These are phyloP conservation scores for Borealophlyctis nickersoniae DNA, from an alignment of 192 early-diverging fungal genomes.

Conservation along the genomic window DNA sequence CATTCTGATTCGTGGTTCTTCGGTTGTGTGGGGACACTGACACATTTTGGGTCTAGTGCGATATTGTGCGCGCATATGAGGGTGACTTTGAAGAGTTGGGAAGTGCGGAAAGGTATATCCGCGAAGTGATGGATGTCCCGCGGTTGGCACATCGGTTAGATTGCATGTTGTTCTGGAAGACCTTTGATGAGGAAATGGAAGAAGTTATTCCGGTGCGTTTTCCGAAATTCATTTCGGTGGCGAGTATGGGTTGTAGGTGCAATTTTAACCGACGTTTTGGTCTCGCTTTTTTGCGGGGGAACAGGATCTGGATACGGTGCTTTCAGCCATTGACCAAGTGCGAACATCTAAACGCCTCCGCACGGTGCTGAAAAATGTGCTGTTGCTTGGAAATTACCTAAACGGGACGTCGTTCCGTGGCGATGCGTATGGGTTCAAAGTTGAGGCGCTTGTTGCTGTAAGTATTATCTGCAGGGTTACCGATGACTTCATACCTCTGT, in stretches of 20 bases:
- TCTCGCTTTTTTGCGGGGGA: background rate
- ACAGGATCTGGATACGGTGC: constrained; percentile 33
- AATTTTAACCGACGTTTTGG: background rate
- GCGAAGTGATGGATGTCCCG: constrained; percentile 37
- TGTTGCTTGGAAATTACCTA: constrained; percentile 52
- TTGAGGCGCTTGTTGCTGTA: constrained; percentile 35
- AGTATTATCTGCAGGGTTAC: too few relatives aligned
- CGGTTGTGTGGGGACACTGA: too few relatives aligned
- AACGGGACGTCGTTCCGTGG: constrained; percentile 50
- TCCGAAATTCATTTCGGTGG: too few relatives aligned
- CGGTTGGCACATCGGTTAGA: constrained; percentile 34
- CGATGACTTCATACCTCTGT: background rate
- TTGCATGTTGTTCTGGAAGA: constrained; percentile 38
- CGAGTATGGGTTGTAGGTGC: too few relatives aligned
- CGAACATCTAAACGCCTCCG: constrained; percentile 24
- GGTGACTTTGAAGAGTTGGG: constrained; percentile 40
- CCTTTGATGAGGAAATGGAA: constrained; percentile 42
- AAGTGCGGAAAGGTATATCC: constrained; percentile 44
- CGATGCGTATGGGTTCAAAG: constrained; percentile 46
- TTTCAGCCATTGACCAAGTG: constrained; percentile 36
- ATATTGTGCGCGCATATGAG: constrained; percentile 39
- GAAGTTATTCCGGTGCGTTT: constrained; percentile 33
- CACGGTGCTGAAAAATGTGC: constrained; percentile 31
- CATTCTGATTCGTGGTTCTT: too few relatives aligned
- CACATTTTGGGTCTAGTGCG: too few relatives aligned